Conservation (phyloP, 352 stramenopile species). For the Pythium volutum region DNA sequence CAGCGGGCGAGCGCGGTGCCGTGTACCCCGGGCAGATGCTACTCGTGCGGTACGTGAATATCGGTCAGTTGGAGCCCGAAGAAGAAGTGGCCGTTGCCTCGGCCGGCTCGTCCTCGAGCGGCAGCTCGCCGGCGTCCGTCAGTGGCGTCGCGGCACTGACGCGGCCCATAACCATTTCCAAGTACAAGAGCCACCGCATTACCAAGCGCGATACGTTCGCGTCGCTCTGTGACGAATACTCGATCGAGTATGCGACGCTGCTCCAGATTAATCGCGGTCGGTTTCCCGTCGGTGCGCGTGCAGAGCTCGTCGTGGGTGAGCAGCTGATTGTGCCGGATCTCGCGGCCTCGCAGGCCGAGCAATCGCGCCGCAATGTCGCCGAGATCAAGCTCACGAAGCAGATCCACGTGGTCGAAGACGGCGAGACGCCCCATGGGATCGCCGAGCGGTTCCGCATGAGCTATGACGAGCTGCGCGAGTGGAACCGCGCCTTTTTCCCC, state of each 20-base stretch:
- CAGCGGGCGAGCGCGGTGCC: conserved; percentile 61
- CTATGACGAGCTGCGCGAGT: conserved; percentile 84
- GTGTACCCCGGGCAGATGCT: conserved; percentile 71
- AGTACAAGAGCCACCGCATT: conserved; percentile 71
- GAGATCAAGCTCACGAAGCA: conserved; percentile 86
- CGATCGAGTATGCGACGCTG: conserved; percentile 63
- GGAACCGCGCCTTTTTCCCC: conserved; percentile 83
- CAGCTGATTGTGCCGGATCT: conserved; percentile 75
- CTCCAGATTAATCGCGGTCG: conserved; percentile 76
- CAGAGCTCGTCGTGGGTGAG: conserved; percentile 54
- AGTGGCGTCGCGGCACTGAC: conserved; percentile 27
- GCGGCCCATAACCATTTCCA: conserved; percentile 44
- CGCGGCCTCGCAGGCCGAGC: conserved; percentile 47
- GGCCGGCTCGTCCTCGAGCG: neutral
- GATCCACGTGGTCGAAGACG: conserved; percentile 74
- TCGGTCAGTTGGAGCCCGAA: conserved; percentile 54
- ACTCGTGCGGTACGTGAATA: conserved; percentile 77
- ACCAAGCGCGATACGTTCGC: conserved; percentile 59
- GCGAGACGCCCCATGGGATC: conserved; percentile 70
- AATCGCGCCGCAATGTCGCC: conserved; percentile 61
- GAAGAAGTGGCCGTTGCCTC: conserved; percentile 8
- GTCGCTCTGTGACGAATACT: conserved; percentile 63
- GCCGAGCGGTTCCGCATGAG: conserved; percentile 69
- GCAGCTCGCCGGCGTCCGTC: neutral
- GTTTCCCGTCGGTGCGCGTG: conserved; percentile 63